Percentiles rank a stretch among this genome's conserved stretches.
phyloP scores from a whole-genome alignment of 306 rosid genomes.

The Calophaca sinica region DNA sequence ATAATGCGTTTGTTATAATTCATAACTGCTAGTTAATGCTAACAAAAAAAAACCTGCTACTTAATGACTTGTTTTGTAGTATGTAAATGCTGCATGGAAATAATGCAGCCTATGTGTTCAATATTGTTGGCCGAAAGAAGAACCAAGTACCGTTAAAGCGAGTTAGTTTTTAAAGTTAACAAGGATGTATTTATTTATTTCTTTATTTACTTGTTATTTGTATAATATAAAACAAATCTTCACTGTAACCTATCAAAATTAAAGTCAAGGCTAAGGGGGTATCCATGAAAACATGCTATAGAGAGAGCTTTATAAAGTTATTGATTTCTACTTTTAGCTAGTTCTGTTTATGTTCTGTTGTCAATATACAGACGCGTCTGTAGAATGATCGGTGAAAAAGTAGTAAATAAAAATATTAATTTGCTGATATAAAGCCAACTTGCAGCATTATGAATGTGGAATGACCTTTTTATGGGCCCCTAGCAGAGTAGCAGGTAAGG shows the following conservation, averaged over 20 bases:
- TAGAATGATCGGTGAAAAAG: conserved; percentile 32
- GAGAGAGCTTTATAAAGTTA: not conserved
- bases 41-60: too few relatives aligned
- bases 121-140: not conserved
- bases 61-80: too few relatives aligned
- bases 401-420: conserved; percentile 22
- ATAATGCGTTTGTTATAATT: not conserved
- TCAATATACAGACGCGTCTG: conserved; percentile 19
- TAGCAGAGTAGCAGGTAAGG: conserved; percentile 12
- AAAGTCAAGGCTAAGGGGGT: not conserved
- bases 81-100: not conserved
- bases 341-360: conserved; percentile 19
- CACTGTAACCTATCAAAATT: too few relatives aligned
- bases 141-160: too few relatives aligned
- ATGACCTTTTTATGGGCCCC: conserved; percentile 41
- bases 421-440: conserved; percentile 27
- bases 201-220: too few relatives aligned
- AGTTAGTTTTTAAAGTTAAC: too few relatives aligned
- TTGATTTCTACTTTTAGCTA: conserved; percentile 28
- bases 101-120: conserved; percentile 3
- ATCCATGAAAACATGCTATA: not conserved
- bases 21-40: not conserved
- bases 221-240: too few relatives aligned
- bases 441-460: conserved; percentile 37
- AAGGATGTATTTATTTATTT: too few relatives aligned